Percentiles rank a stretch among this genome's conserved stretches.
Evolutionary conservation across 208 protist genomes (phyloP).

Genomic region (Endotrypanum monterogeii): DNA sequence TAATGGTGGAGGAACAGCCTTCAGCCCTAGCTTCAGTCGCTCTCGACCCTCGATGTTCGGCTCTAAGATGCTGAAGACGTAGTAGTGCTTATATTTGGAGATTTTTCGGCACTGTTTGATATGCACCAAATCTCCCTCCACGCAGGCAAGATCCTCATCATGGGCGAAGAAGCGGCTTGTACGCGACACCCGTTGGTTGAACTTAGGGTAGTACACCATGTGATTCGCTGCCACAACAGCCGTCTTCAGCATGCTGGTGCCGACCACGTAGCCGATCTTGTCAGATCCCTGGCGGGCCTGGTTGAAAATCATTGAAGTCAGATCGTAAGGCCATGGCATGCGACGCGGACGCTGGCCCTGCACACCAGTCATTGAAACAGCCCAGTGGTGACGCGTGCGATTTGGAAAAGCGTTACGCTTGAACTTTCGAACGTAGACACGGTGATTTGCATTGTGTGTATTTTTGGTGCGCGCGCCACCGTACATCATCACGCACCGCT

Average conservation of each 20-base stretch:
- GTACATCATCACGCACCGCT: slow-evolving; percentile 90
- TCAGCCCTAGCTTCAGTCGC: slow-evolving; percentile 88
- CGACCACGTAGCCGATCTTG: slow-evolving; percentile 93
- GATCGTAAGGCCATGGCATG: slow-evolving; percentile 93
- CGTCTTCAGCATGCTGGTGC: slow-evolving; percentile 93
- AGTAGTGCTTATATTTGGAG: slow-evolving; percentile 95
- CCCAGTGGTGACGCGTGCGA: slow-evolving; percentile 89
- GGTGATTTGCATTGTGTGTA: slow-evolving; percentile 89
- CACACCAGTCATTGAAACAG: slow-evolving; percentile 90
- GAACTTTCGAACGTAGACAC: slow-evolving; percentile 90
- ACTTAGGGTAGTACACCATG: slow-evolving; percentile 94
- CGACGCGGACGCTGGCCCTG: slow-evolving; percentile 85
- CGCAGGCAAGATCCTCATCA: slow-evolving; percentile 92
- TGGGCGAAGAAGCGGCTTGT: slow-evolving; percentile 93
- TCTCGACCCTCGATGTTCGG: slow-evolving; percentile 92
- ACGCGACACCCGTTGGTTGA: slow-evolving; percentile 90
- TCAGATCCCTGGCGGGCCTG: slow-evolving; percentile 88
- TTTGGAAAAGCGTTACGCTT: slow-evolving; percentile 92
- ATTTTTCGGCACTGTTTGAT: slow-evolving; percentile 93
- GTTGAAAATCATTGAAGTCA: slow-evolving; percentile 93
- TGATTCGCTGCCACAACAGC: slow-evolving; percentile 89
- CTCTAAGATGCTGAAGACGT: slow-evolving; percentile 93
- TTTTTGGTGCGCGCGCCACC: slow-evolving; percentile 86
- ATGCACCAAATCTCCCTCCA: slow-evolving; percentile 93
- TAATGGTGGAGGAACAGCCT: slow-evolving; percentile 84